Percentiles rank a stretch among this genome's conserved stretches.
Conservation (phyloP, 1,284 basidiomycete genomes). For the Amylostereum chailletii region DNA sequence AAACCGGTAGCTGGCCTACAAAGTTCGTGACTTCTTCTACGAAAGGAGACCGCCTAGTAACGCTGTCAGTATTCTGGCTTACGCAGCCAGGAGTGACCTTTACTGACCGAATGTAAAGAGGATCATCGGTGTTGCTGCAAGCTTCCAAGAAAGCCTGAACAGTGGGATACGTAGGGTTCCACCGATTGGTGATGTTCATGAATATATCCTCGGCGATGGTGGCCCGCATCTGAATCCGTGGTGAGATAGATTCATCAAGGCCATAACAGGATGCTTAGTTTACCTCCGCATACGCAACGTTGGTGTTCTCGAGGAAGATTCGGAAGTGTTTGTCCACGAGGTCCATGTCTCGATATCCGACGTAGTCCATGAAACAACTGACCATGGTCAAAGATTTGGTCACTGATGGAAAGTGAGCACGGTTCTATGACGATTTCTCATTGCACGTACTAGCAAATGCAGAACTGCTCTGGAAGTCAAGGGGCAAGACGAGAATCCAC, state of each 20-base stretch:
- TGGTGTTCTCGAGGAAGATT: conserved; percentile 67
- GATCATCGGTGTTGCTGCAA: conserved; percentile 53
- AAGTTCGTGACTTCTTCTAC: conserved; percentile 47
- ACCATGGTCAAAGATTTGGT: conserved; percentile 59
- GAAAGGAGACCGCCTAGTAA: conserved; percentile 29
- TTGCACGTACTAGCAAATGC: conserved; percentile 58
- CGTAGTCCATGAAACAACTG: conserved; percentile 48
- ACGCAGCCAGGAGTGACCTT: neutral
- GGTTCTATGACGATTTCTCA: conserved; percentile 1
- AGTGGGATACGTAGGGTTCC: conserved; percentile 72
- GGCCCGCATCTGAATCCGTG: conserved; percentile 48
- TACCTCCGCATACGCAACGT: conserved; percentile 82
- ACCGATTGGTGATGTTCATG: conserved; percentile 52
- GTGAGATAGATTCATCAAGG: conserved; percentile 5
- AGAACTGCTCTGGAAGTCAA: conserved; percentile 77
- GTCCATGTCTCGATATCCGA: conserved; percentile 57
- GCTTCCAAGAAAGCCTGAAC: conserved; percentile 56
- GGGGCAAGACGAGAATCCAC: conserved; percentile 70
- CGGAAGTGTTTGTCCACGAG: conserved; percentile 62
- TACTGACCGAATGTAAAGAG: conserved; percentile 51
- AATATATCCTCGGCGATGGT: conserved; percentile 67
- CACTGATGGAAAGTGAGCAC: conserved; percentile 32
- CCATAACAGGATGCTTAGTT: conserved; percentile 1
- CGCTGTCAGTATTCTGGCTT: too few species aligned
- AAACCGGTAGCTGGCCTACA: conserved; percentile 48